These are phyloP conservation scores for Mortierella sp. DNA, from an alignment of 371 early-diverging fungal species.

Conservation along the genomic window DNA sequence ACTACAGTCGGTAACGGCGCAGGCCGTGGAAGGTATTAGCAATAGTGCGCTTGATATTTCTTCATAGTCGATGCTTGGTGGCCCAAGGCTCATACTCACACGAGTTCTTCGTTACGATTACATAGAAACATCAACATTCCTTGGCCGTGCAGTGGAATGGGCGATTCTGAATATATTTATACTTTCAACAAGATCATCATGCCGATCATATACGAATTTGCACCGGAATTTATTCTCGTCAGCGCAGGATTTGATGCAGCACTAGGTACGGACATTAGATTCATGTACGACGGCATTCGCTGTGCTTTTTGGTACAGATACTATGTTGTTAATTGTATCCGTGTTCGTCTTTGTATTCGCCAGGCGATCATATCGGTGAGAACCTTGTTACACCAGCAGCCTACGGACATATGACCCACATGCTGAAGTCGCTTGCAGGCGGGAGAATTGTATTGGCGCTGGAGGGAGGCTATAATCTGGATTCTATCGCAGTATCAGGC, in stretches of 20 bases:
- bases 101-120: not conserved
- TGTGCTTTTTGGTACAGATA: too few relatives aligned
- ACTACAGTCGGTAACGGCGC: constrained; percentile 67
- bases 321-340: not conserved
- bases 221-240: constrained; percentile 86
- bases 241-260: constrained; percentile 94
- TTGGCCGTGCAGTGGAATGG: constrained; percentile 83
- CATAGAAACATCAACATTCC: constrained; percentile 88
- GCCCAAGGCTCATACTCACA: not conserved
- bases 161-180: constrained; percentile 89
- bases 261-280: constrained; percentile 38
- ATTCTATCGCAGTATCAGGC: constrained; percentile 79
- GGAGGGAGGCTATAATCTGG: constrained; percentile 90
- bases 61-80: not conserved
- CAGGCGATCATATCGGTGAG: constrained; percentile 86
- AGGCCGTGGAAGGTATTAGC: constrained; percentile 69
- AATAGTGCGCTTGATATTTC: not conserved
- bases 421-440: constrained; percentile 75
- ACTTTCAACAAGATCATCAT: constrained; percentile 83
- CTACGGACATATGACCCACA: constrained; percentile 88
- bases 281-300: not conserved
- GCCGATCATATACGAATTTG: constrained; percentile 86
- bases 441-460: constrained; percentile 83
- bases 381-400: constrained; percentile 86
- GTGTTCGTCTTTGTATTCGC: not conserved